Evolutionary conservation across 2,329 filamentous ascomycete species (phyloP).

Genomic region (Colletotrichum sp.): DNA sequence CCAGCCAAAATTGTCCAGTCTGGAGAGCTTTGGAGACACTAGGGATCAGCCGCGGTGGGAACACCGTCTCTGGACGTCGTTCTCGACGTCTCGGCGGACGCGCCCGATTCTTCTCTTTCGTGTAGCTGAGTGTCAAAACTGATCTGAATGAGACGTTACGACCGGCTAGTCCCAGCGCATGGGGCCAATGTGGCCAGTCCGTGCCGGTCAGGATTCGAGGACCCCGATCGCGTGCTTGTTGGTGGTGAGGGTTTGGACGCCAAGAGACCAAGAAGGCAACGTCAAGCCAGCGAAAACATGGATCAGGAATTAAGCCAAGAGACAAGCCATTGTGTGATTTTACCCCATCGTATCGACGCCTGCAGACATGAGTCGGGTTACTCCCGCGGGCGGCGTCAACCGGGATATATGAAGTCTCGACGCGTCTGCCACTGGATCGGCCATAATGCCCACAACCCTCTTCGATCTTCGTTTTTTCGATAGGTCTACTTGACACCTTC

Average conservation of each 20-base stretch:
- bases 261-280: neutral
- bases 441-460: neutral
- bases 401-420: neutral
- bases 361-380: neutral
- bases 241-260: neutral
- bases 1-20: neutral
- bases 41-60: neutral
- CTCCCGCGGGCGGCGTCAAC: no score
- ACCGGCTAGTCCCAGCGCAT: neutral
- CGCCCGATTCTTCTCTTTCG: neutral
- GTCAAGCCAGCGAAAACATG: neutral
- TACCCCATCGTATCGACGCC: neutral
- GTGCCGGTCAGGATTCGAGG: neutral
- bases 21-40: neutral
- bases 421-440: neutral
- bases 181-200: neutral
- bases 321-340: slow-evolving; percentile 10
- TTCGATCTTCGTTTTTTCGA: neutral
- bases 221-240: slow-evolving; percentile 7
- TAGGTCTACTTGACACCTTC: neutral
- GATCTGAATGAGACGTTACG: neutral
- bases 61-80: neutral
- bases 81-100: neutral
- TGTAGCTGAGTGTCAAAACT: neutral
- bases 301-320: slow-evolving; percentile 9